Percentiles rank a stretch among this genome's conserved stretches.
These are phyloP conservation scores for Kazachstania sp. DNA, from an alignment of 1,139 yeast genomes.

Conservation along the genomic window DNA sequence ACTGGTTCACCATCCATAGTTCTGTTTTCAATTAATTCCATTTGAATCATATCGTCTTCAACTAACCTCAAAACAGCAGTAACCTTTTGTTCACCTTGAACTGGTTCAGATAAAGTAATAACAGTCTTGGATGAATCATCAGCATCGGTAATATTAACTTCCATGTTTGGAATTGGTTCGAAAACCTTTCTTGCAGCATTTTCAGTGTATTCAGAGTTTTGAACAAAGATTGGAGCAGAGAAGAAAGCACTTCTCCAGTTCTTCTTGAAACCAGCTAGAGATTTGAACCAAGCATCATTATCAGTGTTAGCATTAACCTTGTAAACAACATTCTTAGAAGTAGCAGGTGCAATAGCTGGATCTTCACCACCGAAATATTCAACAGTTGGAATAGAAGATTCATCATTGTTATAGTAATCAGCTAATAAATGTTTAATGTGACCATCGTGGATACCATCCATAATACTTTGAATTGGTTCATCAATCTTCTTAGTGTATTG, in stretches of 20 bases:
- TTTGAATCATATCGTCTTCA: conserved; percentile 43
- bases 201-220: conserved; percentile 67
- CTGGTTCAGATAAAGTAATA: conserved; percentile 58
- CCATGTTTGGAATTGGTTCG: conserved; percentile 51
- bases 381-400: conserved; percentile 66
- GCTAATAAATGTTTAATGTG: conserved; percentile 63
- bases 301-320: conserved; percentile 45
- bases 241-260: conserved; percentile 92
- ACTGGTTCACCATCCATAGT: conserved; percentile 69
- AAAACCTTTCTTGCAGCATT: conserved; percentile 77
- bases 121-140: conserved; percentile 46
- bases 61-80: conserved; percentile 56
- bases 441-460: conserved; percentile 85
- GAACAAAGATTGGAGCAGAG: conserved; percentile 71
- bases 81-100: conserved; percentile 63
- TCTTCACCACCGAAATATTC: conserved; percentile 78
- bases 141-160: conserved; percentile 54
- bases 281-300: conserved; percentile 60
- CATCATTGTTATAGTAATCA: conserved; percentile 66
- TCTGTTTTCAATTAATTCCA: conserved; percentile 81
- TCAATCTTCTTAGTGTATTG: conserved; percentile 78
- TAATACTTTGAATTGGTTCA: conserved; percentile 85
- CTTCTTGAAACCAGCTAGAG: conserved; percentile 69
- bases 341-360: conserved; percentile 38
- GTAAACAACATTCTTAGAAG: conserved; percentile 38